Base-by-base conservation (phyloP, 768 basidiomycete species). In the Clathrus columnatus region DNA sequence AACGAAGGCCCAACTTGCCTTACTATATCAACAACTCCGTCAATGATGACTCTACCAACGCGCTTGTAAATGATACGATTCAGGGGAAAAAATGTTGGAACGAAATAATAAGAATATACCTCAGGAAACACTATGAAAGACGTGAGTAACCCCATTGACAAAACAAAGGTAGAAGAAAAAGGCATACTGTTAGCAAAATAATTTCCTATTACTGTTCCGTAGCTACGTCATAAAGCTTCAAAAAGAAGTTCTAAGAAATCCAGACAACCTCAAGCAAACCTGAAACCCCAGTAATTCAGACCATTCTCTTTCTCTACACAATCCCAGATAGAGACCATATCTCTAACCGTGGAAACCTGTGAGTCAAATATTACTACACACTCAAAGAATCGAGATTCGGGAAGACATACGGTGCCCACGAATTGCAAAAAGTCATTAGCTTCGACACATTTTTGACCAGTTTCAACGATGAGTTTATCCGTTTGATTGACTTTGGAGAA, bases 131-230 rank as follows among this genome's bases (percentile, higher is more conserved):
- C 52, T 54, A 23, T 11, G 21, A 17, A 18, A 16, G 7, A 32
- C 7, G 30, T 32, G 16, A 32, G 30, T 32, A 32, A 32, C n/a
- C 7, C 16, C 16, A 32, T 32, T 32, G 16, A 16, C 30, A 32
- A 32, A 7, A 7, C 30, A 7, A 7, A 23, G 20, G 24, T 23
- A 54, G n/a, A 17, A 23, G 23, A 11, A 54, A 54, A 6, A 23
- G 32, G 32, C 52, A 23, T 20, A 54, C 52, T 54, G 52, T 54
- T 54, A 11, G 44, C 43, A 45, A 54, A 54, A 21, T 44, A 54
- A 27, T 54, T 45, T 54, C 52, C 52, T 10, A 54, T 20, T 6
- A 54, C 52, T 10, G 42, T 54, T 27, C 52, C 52, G 44, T 54
- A 54, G 41, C 52, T 54, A 18, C 5, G 5, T 43, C 24, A 4